Evolutionary conservation across 1,139 yeast genomes (phyloP).

Genomic region (Kodamaea ohmeri): DNA sequence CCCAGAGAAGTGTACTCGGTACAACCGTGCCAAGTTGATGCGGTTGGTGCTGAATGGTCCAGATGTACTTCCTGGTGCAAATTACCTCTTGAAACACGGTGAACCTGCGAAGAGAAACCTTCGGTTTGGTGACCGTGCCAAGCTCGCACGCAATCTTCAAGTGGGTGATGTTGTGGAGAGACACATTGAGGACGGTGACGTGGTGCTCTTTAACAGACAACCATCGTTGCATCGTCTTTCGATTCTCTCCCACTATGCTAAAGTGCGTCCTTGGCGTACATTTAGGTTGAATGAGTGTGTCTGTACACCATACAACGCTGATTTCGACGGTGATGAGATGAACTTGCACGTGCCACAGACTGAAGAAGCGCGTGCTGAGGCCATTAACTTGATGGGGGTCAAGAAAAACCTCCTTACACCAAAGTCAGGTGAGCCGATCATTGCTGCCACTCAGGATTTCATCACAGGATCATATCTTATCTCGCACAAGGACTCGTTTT

Average conservation of each 20-base stretch:
- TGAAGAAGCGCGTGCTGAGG: slow-evolving; percentile 98
- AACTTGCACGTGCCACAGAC: slow-evolving; percentile 98
- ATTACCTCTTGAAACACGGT: slow-evolving; percentile 77
- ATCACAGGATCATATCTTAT: slow-evolving; percentile 93
- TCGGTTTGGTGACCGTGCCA: slow-evolving; percentile 80
- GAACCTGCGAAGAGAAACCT: slow-evolving; percentile 86
- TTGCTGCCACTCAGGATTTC: slow-evolving; percentile 99
- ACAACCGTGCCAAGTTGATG: slow-evolving; percentile 77
- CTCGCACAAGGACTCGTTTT: slow-evolving; percentile 90
- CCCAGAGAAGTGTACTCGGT: slow-evolving; percentile 91
- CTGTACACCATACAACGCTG: slow-evolving; percentile 98
- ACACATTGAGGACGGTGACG: slow-evolving; percentile 95
- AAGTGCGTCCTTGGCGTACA: slow-evolving; percentile 97
- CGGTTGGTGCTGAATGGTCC: slow-evolving; percentile 81
- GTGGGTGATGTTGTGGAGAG: slow-evolving; percentile 97
- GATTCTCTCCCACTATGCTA: slow-evolving; percentile 92
- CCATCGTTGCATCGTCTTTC: slow-evolving; percentile 96
- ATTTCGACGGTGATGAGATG: slow-evolving; percentile 99
- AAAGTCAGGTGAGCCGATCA: slow-evolving; percentile 96
- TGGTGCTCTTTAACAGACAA: slow-evolving; percentile 94
- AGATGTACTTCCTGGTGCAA: slow-evolving; percentile 91
- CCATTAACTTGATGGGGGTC: slow-evolving; percentile 96
- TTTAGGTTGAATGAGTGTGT: slow-evolving; percentile 97
- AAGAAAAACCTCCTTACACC: slow-evolving; percentile 93
- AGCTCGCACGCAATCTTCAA: slow-evolving; percentile 71